Base-by-base conservation (phyloP, 768 basidiomycete genomes). In the Boletus rufocinnamomeus region DNA sequence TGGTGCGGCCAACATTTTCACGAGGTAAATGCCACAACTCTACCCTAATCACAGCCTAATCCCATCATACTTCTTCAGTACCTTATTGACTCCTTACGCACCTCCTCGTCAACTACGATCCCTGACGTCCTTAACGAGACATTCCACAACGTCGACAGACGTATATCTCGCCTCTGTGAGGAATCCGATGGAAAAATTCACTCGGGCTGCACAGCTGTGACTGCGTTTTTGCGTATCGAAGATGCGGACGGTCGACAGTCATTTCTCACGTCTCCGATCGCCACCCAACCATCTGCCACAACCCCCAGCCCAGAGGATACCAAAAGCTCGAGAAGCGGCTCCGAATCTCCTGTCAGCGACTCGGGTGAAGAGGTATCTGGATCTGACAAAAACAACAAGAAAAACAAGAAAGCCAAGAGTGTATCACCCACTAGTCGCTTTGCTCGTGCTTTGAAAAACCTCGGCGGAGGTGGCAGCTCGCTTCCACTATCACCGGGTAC, bases 1-100 rank as follows among this genome's bases (percentile, higher is more conserved):
- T 98, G 96, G 95, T 98, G 97, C 74, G 97, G 97, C 44, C 80
- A 83, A 65, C 87, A 98, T 72, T 99, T 99, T 75, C 95, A 98
- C 69, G 87, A 95, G 80, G 95, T 88, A 70, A 58, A 68, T 53
- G 10, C 35, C 30, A 38, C 35, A 25, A 23, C 44, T 21, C 6
- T 44, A 52, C 28, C 17, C 34, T 47, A 23, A 44, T 35, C 25
- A 30, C 54, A 47, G 23, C 55, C 48, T 54, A 37, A 66, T 32
- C 27, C 59, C 58, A 49, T 57, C 47, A 21, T 63, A 27, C 56
- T 50, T 54, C 27, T 38, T 49, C 32, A 84, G 84, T 82, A 82
- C 69, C 81, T 96, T 50, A 81, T 95, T 38, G 76, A 86, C 19
- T 80, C 83, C n/a, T 76, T 96, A 38, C 84, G 84, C 57, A 76